Evolutionary conservation across 78 protist genomes (phyloP).

Genomic region (Cavenderia fasciculata): DNA sequence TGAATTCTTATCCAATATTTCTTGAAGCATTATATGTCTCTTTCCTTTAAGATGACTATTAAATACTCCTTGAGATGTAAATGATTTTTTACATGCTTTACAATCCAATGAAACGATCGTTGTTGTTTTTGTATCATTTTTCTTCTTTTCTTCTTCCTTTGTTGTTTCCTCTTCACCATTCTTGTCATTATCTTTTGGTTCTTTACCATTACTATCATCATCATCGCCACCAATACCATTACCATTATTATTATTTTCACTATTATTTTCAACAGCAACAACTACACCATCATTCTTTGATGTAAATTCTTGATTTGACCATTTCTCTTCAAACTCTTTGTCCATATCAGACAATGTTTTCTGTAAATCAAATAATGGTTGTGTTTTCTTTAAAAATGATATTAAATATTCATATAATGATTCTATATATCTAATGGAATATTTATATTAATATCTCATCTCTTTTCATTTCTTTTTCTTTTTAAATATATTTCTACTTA

Average conservation of each 20-base stretch:
- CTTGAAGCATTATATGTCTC: constrained; percentile 18
- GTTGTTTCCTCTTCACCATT: background rate
- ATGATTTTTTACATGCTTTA: constrained; percentile 69
- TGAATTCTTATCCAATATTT: background rate
- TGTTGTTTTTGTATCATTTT: background rate
- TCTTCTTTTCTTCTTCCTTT: background rate
- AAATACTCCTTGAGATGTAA: constrained; percentile 81
- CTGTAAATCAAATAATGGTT: constrained; percentile 50
- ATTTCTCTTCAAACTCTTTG: constrained; percentile 37
- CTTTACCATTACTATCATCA: background rate
- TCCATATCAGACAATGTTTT: background rate
- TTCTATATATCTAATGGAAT: constrained; percentile 15
- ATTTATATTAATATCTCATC: too few species aligned
- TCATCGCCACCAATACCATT: background rate
- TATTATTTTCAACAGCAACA: constrained; percentile 9
- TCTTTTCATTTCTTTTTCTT: too few species aligned
- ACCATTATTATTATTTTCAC: background rate
- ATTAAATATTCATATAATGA: constrained; percentile 21
- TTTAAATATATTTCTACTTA: background rate
- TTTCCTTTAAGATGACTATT: constrained; percentile 83
- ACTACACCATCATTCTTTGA: constrained; percentile 13
- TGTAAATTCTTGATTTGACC: constrained; percentile 13
- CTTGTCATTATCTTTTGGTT: background rate
- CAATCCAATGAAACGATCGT: constrained; percentile 70
- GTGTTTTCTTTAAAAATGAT: constrained; percentile 61